Conservation (phyloP, 2,329 filamentous ascomycete species). For the Pestalotiopsis sp. region DNA sequence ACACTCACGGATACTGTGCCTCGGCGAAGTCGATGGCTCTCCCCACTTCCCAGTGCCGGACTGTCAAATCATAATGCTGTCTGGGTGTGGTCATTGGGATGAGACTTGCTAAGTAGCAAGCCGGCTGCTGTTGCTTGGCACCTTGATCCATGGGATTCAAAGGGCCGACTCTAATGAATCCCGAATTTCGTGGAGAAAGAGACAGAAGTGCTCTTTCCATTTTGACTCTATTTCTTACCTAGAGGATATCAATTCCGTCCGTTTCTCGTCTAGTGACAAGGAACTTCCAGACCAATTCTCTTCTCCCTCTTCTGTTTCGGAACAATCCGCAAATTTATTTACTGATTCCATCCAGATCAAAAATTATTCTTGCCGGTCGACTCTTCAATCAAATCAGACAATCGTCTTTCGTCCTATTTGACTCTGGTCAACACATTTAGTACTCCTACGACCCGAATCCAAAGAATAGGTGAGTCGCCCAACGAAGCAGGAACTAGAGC, state of each 20-base stretch:
- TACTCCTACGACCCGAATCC: not conserved
- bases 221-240: not conserved
- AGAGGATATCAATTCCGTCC: not conserved
- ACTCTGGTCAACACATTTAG: not conserved
- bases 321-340: not conserved
- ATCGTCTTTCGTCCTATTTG: not conserved
- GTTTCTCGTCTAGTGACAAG: not conserved
- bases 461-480: not conserved
- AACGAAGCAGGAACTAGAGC: not conserved
- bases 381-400: not conserved
- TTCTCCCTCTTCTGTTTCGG: not conserved
- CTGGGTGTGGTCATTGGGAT: too few relatives aligned
- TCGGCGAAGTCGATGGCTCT: too few relatives aligned
- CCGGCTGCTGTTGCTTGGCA: too few relatives aligned
- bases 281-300: not conserved
- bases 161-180: too few relatives aligned
- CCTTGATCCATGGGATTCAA: too few relatives aligned
- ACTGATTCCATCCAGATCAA: not conserved
- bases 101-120: too few relatives aligned
- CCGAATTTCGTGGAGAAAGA: too few relatives aligned
- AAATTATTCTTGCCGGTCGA: not conserved
- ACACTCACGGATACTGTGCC: too few relatives aligned
- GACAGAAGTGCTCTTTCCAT: too few relatives aligned
- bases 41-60: too few relatives aligned
- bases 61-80: too few relatives aligned